These are phyloP conservation scores for Leptographium procerum DNA, from an alignment of 2,329 filamentous ascomycete genomes.

Conservation along the genomic window DNA sequence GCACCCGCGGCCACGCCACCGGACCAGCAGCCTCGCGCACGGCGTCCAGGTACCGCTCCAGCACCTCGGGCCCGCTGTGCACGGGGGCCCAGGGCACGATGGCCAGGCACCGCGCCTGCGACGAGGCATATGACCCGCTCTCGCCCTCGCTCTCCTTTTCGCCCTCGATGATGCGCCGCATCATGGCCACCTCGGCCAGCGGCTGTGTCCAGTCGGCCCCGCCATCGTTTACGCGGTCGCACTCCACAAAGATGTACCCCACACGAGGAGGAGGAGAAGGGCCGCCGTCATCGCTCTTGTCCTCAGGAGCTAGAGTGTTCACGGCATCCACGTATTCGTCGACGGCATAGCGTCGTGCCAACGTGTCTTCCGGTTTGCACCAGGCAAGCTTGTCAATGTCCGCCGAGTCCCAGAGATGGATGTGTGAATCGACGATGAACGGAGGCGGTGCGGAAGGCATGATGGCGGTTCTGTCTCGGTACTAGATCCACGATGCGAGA, in stretches of 20 bases:
- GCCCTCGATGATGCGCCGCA: constrained; percentile 55
- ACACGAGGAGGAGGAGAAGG: constrained; percentile 25
- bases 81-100: constrained; percentile 83
- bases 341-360: constrained; percentile 54
- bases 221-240: constrained; percentile 59
- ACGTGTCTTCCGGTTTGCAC: constrained; percentile 47
- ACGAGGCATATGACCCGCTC: constrained; percentile 39
- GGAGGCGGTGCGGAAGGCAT: constrained; percentile 13
- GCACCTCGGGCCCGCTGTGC: constrained; percentile 44
- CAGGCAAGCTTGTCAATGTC: constrained; percentile 59
- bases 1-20: constrained; percentile 54
- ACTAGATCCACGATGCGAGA: background rate
- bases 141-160: constrained; percentile 26
- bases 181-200: constrained; percentile 59
- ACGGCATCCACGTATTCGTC: constrained; percentile 40
- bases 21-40: constrained; percentile 52
- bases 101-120: constrained; percentile 47
- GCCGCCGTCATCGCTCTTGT: constrained; percentile 16
- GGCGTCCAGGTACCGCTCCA: constrained; percentile 53
- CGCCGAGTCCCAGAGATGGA: constrained; percentile 70
- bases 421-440: constrained; percentile 73
- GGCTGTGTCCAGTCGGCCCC: constrained; percentile 53
- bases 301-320: constrained; percentile 14
- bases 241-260: constrained; percentile 76
- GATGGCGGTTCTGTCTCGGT: background rate